Evolutionary conservation across 371 early-diverging fungal genomes (phyloP).

Genomic region (Dentiscutata heterogama): DNA sequence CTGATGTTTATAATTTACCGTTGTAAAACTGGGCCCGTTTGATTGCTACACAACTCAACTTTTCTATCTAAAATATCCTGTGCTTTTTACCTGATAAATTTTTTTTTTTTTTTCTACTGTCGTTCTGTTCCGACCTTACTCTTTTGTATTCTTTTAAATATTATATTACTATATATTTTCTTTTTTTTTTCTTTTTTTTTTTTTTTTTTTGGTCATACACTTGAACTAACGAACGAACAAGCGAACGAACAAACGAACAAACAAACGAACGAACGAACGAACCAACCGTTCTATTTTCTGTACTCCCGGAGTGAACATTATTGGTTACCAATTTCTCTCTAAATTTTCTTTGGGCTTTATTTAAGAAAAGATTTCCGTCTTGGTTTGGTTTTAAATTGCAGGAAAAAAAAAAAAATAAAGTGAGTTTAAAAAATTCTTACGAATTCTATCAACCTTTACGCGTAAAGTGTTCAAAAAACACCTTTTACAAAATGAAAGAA

Average conservation of each 20-base stretch:
- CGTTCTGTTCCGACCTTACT: neutral
- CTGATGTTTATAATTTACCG: neutral
- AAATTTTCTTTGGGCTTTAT: too few relatives aligned
- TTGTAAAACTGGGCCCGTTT: conserved; percentile 8
- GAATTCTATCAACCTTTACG: neutral
- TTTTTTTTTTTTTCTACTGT: neutral
- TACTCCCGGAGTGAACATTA: neutral
- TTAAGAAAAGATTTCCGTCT: too few relatives aligned
- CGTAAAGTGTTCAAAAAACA: too few relatives aligned
- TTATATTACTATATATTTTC: too few relatives aligned
- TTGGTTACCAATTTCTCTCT: too few relatives aligned
- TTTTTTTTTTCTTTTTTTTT: neutral
- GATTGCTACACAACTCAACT: neutral
- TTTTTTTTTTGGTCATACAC: neutral
- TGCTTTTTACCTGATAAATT: neutral
- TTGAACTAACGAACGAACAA: too few relatives aligned
- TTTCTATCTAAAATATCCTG: neutral
- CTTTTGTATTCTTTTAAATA: too few relatives aligned
- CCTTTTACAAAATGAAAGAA: too few relatives aligned
- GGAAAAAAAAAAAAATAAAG: neutral
- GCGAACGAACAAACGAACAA: too few relatives aligned
- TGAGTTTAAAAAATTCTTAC: neutral
- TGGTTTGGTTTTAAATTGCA: too few relatives aligned
- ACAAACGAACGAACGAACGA: too few relatives aligned
- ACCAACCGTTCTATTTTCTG: neutral